A percentile compares a stretch with the other conserved stretches of the same genome.
phyloP scores from a whole-genome alignment of 768 basidiomycete genomes.

The Imleria badia region DNA sequence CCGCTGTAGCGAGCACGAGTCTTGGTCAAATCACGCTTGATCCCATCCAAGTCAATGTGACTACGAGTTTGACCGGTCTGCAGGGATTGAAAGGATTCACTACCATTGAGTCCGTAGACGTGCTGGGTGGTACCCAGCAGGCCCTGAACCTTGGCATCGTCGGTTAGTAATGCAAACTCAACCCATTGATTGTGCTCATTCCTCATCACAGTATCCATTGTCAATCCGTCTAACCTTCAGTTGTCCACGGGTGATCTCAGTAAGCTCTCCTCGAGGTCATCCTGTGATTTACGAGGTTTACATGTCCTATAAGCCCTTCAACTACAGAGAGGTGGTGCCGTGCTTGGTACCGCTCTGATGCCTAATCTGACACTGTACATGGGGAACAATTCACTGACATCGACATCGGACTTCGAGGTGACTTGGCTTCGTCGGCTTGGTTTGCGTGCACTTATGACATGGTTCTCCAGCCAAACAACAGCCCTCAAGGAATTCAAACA shows the following conservation, averaged over 20 bases:
- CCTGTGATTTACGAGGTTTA: neutral
- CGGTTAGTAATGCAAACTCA: slow-evolving; percentile 36
- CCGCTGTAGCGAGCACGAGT: slow-evolving; percentile 57
- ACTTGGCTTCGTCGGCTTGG: neutral
- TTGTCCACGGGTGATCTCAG: slow-evolving; percentile 62
- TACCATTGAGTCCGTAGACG: slow-evolving; percentile 59
- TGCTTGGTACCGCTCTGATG: slow-evolving; percentile 60
- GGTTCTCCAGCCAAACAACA: slow-evolving; percentile 52
- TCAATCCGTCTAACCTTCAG: slow-evolving; percentile 68
- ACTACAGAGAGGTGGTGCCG: slow-evolving; percentile 48
- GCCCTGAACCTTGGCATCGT: slow-evolving; percentile 59
- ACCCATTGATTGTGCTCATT: neutral
- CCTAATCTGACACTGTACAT: slow-evolving; percentile 57
- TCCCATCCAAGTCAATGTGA: slow-evolving; percentile 70
- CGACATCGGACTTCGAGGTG: slow-evolving; percentile 53
- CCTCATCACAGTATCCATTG: slow-evolving; percentile 48
- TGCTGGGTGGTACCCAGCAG: slow-evolving; percentile 59
- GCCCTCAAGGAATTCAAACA: slow-evolving; percentile 57
- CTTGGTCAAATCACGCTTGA: slow-evolving; percentile 69
- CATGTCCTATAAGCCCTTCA: slow-evolving; percentile 45
- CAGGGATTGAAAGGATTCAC: slow-evolving; percentile 58
- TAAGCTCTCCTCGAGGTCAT: slow-evolving; percentile 32
- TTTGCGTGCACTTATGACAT: slow-evolving; percentile 1
- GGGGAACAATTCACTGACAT: slow-evolving; percentile 58
- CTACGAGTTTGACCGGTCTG: slow-evolving; percentile 58